Conservation (phyloP, 345 rosid species). For the Turnera subulata region DNA sequence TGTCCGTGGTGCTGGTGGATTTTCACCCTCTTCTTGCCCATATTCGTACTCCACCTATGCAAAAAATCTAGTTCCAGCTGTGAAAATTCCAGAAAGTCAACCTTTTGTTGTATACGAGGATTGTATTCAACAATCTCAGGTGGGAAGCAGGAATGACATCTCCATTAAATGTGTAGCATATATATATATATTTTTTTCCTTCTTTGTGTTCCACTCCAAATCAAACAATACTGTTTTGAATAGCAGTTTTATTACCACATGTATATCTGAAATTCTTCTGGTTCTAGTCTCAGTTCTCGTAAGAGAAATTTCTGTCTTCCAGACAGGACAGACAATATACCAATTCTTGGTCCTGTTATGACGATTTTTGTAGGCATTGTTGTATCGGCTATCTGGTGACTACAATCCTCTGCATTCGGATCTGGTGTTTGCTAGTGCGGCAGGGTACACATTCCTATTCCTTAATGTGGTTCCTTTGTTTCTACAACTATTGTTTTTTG, state of each 20-base stretch:
- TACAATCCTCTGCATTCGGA: slow-evolving; percentile 95
- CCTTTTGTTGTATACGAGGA: slow-evolving; percentile 69
- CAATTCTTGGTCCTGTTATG: slow-evolving; percentile 1
- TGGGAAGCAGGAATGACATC: slow-evolving; percentile 13
- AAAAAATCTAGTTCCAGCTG: slow-evolving; percentile 46
- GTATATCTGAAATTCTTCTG: too few relatives aligned
- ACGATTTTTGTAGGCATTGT: slow-evolving; percentile 61
- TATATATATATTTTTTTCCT: too few relatives aligned
- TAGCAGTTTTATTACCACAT: too few relatives aligned
- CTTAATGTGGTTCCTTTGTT: too few relatives aligned
- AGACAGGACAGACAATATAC: background rate
- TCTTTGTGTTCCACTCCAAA: too few relatives aligned
- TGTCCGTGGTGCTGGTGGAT: slow-evolving; percentile 91
- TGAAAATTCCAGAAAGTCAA: slow-evolving; percentile 61
- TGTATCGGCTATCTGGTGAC: slow-evolving; percentile 92
- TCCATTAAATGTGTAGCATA: too few relatives aligned
- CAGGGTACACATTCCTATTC: slow-evolving; percentile 54
- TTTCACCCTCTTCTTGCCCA: slow-evolving; percentile 64
- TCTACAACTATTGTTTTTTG: too few relatives aligned
- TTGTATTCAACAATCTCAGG: slow-evolving; percentile 79
- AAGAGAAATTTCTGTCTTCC: too few relatives aligned
- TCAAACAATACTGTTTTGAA: too few relatives aligned
- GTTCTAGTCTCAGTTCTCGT: too few relatives aligned
- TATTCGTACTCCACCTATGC: slow-evolving; percentile 73
- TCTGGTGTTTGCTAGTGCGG: slow-evolving; percentile 63